Percentiles rank a stretch among this genome's conserved stretches.
phyloP scores from a whole-genome alignment of 2,329 filamentous ascomycete species.

The Huntiella bhutanensis region DNA sequence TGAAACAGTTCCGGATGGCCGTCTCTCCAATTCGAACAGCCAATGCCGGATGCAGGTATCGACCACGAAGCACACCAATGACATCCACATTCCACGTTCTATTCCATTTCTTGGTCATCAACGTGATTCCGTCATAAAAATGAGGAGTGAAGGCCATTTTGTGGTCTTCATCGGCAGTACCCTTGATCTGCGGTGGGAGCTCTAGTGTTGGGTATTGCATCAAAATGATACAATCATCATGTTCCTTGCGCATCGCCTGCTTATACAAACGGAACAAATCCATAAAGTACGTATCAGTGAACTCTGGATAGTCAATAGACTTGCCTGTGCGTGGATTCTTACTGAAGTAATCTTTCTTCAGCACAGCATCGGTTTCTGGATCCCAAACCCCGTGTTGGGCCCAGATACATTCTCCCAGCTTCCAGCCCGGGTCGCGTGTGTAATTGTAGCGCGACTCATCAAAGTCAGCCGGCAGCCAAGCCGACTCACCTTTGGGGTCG shows the following conservation, averaged over 20 bases:
- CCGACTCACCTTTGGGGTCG: conserved; percentile 68
- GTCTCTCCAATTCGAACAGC: conserved; percentile 84
- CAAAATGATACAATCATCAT: conserved; percentile 68
- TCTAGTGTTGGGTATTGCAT: conserved; percentile 86
- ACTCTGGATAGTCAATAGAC: conserved; percentile 59
- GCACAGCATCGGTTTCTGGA: conserved; percentile 51
- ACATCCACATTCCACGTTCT: conserved; percentile 94
- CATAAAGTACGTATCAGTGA: conserved; percentile 86
- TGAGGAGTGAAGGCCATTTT: conserved; percentile 87
- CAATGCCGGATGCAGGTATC: conserved; percentile 74
- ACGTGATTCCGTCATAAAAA: conserved; percentile 89
- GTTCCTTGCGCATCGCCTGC: conserved; percentile 53
- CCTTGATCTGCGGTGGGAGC: conserved; percentile 74
- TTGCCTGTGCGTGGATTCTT: conserved; percentile 58
- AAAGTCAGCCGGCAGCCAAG: conserved; percentile 68
- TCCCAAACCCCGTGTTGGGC: conserved; percentile 96
- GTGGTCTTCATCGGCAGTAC: conserved; percentile 70
- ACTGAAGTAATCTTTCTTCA: conserved; percentile 76
- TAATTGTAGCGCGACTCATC: conserved; percentile 69
- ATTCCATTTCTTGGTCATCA: conserved; percentile 99
- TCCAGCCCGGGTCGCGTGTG: conserved; percentile 76
- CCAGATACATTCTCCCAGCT: conserved; percentile 87
- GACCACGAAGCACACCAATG: conserved; percentile 73
- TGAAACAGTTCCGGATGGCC: conserved; percentile 84
- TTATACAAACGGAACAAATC: conserved; percentile 61